Percentiles rank a stretch among this genome's conserved stretches.
These are phyloP conservation scores for Fusarium pseudograminearum DNA, from an alignment of 2,329 filamentous ascomycete genomes.

Conservation along the genomic window DNA sequence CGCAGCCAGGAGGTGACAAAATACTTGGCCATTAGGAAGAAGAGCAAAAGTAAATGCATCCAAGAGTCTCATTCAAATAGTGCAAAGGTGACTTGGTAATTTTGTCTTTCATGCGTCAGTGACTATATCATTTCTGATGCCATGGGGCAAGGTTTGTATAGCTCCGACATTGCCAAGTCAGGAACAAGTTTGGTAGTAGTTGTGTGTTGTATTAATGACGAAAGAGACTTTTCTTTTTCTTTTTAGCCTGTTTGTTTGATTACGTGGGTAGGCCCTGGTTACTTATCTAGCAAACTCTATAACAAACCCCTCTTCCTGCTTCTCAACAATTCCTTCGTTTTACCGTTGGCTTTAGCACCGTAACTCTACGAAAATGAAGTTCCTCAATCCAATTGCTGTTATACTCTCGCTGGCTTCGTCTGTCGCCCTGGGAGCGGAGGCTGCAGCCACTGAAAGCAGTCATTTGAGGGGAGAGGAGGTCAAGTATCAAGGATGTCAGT, in stretches of 20 bases:
- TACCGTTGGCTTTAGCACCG: no score
- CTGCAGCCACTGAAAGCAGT: not conserved
- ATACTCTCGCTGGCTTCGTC: conserved; percentile 7
- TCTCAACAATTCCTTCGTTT: no score
- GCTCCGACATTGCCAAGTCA: not conserved
- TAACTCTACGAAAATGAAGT: not conserved
- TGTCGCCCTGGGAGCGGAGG: not conserved
- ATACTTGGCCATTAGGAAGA: not conserved
- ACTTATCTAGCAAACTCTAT: not conserved
- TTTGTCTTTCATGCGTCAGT: not conserved
- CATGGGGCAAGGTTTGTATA: not conserved
- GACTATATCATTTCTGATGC: not conserved
- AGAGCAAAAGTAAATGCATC: not conserved
- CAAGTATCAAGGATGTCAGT: conserved; percentile 18
- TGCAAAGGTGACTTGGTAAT: not conserved
- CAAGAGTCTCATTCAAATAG: not conserved
- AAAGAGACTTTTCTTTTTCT: not conserved
- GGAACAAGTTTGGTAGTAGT: not conserved
- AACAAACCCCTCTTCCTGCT: not conserved
- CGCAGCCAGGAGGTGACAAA: not conserved
- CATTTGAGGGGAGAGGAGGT: not conserved
- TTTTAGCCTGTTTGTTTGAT: not conserved
- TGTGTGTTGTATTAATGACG: not conserved
- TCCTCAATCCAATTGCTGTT: conserved; percentile 9
- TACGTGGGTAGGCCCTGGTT: not conserved